Evolutionary conservation across 225 moss, liverwort and hornwort genomes (phyloP).

Genomic region (Physcomitrellopsis africana): DNA sequence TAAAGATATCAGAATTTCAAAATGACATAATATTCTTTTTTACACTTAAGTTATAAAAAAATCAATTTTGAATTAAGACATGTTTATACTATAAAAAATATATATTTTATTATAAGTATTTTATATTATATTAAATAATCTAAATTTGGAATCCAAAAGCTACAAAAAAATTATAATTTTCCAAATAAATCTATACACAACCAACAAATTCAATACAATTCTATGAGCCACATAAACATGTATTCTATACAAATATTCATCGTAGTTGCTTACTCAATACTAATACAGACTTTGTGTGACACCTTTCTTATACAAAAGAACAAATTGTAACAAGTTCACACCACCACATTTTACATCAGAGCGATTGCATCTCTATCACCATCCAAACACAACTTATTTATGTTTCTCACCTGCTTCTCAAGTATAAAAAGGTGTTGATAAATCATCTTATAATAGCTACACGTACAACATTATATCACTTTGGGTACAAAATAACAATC

Average conservation of each 20-base stretch:
- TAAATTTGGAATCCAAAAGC: too few species aligned
- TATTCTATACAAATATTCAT: neutral
- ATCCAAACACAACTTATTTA: slow-evolving; percentile 49
- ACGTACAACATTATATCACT: slow-evolving; percentile 26
- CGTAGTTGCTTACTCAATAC: neutral
- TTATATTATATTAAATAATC: too few species aligned
- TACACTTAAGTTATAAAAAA: too few species aligned
- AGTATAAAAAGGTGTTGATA: slow-evolving; percentile 79
- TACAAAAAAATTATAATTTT: too few species aligned
- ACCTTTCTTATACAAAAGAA: slow-evolving; percentile 8
- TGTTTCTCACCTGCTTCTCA: slow-evolving; percentile 50
- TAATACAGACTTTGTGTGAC: neutral
- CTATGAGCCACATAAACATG: slow-evolving; percentile 21
- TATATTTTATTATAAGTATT: too few species aligned
- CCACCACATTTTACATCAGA: slow-evolving; percentile 72
- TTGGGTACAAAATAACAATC: neutral
- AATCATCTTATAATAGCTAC: slow-evolving; percentile 97
- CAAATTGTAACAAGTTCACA: neutral
- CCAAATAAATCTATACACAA: slow-evolving; percentile 16
- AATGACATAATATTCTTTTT: too few species aligned
- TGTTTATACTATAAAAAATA: too few species aligned
- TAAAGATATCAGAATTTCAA: too few species aligned
- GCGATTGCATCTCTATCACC: slow-evolving; percentile 47
- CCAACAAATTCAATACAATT: slow-evolving; percentile 15
- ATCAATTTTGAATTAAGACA: too few species aligned